phyloP scores from a whole-genome alignment of 2,329 filamentous ascomycete genomes.

The Fonsecaea erecta region DNA sequence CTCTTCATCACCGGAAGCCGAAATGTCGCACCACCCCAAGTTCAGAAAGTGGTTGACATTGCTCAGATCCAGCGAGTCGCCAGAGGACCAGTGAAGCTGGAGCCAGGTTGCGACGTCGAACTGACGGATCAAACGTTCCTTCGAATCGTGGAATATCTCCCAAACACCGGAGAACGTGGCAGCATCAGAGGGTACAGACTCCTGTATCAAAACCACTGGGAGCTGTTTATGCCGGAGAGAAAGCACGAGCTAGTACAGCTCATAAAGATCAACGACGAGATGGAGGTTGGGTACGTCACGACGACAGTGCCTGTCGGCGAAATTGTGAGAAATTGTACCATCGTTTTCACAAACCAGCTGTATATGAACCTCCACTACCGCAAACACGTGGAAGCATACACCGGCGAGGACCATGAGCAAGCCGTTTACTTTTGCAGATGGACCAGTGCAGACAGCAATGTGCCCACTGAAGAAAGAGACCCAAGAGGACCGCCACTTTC shows the following conservation, averaged over 20 bases:
- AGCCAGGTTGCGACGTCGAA: conserved; percentile 39
- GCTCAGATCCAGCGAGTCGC: background rate
- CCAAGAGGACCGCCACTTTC: background rate
- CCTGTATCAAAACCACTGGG: conserved; percentile 41
- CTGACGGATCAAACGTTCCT: conserved; percentile 48
- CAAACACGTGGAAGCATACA: conserved; percentile 40
- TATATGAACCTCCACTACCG: conserved; percentile 46
- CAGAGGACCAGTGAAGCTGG: conserved; percentile 43
- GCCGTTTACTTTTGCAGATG: conserved; percentile 24
- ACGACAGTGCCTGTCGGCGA: conserved; percentile 43
- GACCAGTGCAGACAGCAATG: background rate
- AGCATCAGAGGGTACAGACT: conserved; percentile 48
- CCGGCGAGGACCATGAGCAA: background rate
- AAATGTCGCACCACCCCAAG: background rate
- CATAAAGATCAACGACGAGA: conserved; percentile 5
- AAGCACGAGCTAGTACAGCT: conserved; percentile 54
- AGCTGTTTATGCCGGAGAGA: conserved; percentile 45
- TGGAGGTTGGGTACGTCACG: background rate
- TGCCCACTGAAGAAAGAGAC: background rate
- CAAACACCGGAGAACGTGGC: conserved; percentile 36
- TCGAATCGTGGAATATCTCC: conserved; percentile 46
- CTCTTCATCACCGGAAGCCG: background rate
- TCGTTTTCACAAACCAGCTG: conserved; percentile 61
- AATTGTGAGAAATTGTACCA: conserved; percentile 49
- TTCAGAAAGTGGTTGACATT: background rate